A percentile compares a stretch with the other conserved stretches of the same genome.
phyloP scores from a whole-genome alignment of 306 rosid species.

The Trichosanthes truncata region DNA sequence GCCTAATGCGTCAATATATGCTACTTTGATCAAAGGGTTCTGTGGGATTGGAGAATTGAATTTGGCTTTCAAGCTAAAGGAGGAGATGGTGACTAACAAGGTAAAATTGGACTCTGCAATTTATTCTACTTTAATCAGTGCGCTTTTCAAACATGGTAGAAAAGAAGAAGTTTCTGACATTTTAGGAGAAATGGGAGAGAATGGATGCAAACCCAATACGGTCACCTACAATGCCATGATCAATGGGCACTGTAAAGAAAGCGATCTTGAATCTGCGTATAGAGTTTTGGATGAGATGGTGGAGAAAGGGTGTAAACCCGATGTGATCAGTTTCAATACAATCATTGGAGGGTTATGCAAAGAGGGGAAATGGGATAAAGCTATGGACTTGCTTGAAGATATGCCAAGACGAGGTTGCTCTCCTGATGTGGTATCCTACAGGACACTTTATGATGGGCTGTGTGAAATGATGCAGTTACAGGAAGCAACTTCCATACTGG shows the following conservation, averaged over 20 bases:
- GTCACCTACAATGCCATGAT: conserved; percentile 72
- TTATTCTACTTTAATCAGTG: conserved; percentile 44
- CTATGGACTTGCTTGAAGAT: conserved; percentile 56
- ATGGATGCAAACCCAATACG: conserved; percentile 34
- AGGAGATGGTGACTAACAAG: conserved; percentile 48
- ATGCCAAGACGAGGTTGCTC: conserved; percentile 44
- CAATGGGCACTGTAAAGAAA: conserved; percentile 48
- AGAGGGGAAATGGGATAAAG: conserved; percentile 58
- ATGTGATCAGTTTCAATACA: conserved; percentile 53
- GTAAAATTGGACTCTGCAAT: conserved; percentile 30
- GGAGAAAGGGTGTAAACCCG: conserved; percentile 36
- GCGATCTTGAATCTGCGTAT: conserved; percentile 35
- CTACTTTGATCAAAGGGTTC: conserved; percentile 46
- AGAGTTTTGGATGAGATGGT: conserved; percentile 53
- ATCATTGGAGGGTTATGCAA: conserved; percentile 44
- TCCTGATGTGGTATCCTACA: conserved; percentile 47
- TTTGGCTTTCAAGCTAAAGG: conserved; percentile 41
- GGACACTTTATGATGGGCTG: conserved; percentile 55
- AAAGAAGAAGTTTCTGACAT: conserved; percentile 35
- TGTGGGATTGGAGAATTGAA: conserved; percentile 39
- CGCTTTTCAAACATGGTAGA: conserved; percentile 43
- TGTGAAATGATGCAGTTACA: conserved; percentile 30
- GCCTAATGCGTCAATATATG: conserved; percentile 34
- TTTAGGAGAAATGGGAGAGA: conserved; percentile 51
- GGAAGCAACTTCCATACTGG: conserved; percentile 52